Conservation (phyloP, 148 eudicot species). For the Persicaria maculosa region DNA sequence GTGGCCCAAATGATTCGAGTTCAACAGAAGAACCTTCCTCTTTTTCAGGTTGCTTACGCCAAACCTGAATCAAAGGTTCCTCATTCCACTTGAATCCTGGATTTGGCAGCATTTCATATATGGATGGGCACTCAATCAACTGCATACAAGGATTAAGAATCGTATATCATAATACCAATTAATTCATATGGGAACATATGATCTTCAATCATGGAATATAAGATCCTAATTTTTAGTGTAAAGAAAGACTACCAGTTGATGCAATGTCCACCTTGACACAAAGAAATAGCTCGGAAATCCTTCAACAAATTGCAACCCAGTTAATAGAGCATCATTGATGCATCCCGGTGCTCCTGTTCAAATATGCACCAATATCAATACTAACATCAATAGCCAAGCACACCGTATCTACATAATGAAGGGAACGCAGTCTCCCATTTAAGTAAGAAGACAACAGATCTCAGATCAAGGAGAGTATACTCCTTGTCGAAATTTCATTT, state of each 20-base stretch:
- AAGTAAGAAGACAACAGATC: not conserved
- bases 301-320: conserved; percentile 90
- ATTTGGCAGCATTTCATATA: conserved; percentile 93
- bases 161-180: not conserved
- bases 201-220: not conserved
- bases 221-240: not conserved
- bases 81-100: conserved; percentile 70
- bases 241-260: conserved; percentile 73
- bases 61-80: conserved; percentile 64
- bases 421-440: not conserved
- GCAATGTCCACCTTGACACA: conserved; percentile 93
- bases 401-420: not conserved
- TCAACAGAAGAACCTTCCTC: conserved; percentile 33
- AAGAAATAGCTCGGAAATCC: conserved; percentile 89
- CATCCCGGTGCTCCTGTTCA: conserved; percentile 94
- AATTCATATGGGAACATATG: not conserved
- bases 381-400: conserved; percentile 6
- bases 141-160: conserved; percentile 18
- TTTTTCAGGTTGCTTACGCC: conserved; percentile 45
- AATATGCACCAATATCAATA: conserved; percentile 11
- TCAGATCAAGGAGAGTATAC: not conserved
- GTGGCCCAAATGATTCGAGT: conserved; percentile 59
- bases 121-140: conserved; percentile 93
- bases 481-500: not conserved
- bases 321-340: conserved; percentile 82